Conservation (phyloP, 2,329 filamentous ascomycete species). For the Stylonectria norvegica region DNA sequence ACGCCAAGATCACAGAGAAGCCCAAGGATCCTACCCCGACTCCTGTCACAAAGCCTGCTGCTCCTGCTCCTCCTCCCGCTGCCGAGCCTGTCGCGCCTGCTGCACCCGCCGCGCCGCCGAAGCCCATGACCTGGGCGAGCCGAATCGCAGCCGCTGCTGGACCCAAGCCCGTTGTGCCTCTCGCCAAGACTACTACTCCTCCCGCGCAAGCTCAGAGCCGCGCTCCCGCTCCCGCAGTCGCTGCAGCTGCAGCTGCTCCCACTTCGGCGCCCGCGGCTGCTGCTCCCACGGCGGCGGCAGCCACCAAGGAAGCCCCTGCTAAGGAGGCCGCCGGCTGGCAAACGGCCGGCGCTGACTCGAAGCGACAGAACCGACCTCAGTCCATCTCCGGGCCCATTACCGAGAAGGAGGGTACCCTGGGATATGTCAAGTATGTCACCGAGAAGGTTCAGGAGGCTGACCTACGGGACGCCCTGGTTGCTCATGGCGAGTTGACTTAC, state of each 20-base stretch:
- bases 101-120: slow-evolving; percentile 46
- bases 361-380: slow-evolving; percentile 75
- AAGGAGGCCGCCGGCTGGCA: slow-evolving; percentile 70
- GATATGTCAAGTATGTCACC: slow-evolving; percentile 93
- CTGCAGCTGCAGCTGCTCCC: slow-evolving; percentile 35
- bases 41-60: slow-evolving; percentile 39
- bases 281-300: slow-evolving; percentile 37
- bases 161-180: slow-evolving; percentile 50
- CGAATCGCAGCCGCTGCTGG: slow-evolving; percentile 58
- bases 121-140: slow-evolving; percentile 74
- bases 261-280: slow-evolving; percentile 36
- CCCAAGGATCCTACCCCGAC: slow-evolving; percentile 61
- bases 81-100: slow-evolving; percentile 47
- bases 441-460: slow-evolving; percentile 78
- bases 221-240: slow-evolving; percentile 51
- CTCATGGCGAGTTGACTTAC: slow-evolving; percentile 67
- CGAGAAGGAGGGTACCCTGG: slow-evolving; percentile 74
- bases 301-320: slow-evolving; percentile 38
- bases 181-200: slow-evolving; percentile 56
- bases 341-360: slow-evolving; percentile 77
- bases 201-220: slow-evolving; percentile 48
- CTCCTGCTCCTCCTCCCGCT: slow-evolving; percentile 33
- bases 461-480: slow-evolving; percentile 66
- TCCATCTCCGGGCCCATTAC: slow-evolving; percentile 55
- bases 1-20: slow-evolving; percentile 58